phyloP scores from a whole-genome alignment of 768 basidiomycete genomes.

The Postia placenta region DNA sequence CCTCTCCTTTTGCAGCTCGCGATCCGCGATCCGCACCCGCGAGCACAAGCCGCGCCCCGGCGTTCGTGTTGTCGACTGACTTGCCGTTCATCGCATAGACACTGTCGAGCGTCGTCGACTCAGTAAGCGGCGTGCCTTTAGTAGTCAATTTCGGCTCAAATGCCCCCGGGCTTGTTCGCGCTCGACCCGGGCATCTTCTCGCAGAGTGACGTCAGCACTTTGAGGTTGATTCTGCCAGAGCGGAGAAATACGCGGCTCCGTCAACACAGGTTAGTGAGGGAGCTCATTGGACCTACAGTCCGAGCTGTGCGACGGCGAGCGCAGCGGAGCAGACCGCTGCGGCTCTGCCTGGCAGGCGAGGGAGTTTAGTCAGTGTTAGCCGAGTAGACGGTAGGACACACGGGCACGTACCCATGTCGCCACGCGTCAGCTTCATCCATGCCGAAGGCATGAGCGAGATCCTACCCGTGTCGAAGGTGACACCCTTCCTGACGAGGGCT shows the following conservation, averaged over 20 bases:
- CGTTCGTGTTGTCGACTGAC: slow-evolving; percentile 80
- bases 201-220: slow-evolving; percentile 65
- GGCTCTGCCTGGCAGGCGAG: slow-evolving; percentile 51
- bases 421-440: slow-evolving; percentile 81
- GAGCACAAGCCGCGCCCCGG: slow-evolving; percentile 73
- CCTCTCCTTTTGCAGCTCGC: neutral
- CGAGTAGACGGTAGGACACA: neutral
- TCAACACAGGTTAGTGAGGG: neutral
- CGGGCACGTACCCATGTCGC: slow-evolving; percentile 64
- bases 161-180: slow-evolving; percentile 74
- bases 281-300: slow-evolving; percentile 50
- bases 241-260: neutral
- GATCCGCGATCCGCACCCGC: slow-evolving; percentile 46
- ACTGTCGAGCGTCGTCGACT: slow-evolving; percentile 27
- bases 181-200: slow-evolving; percentile 81
- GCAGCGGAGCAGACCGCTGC: slow-evolving; percentile 70
- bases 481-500: slow-evolving; percentile 85
- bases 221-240: slow-evolving; percentile 58
- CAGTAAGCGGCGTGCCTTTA: neutral
- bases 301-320: slow-evolving; percentile 73
- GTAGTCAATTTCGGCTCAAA: slow-evolving; percentile 46
- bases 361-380: neutral
- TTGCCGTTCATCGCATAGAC: slow-evolving; percentile 87
- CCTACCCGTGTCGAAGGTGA: slow-evolving; percentile 87
- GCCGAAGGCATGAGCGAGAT: slow-evolving; percentile 77